Percentiles rank a stretch among this genome's conserved stretches.
phyloP scores from a whole-genome alignment of 805 yeast species.

The Gaillardinia entomophila region DNA sequence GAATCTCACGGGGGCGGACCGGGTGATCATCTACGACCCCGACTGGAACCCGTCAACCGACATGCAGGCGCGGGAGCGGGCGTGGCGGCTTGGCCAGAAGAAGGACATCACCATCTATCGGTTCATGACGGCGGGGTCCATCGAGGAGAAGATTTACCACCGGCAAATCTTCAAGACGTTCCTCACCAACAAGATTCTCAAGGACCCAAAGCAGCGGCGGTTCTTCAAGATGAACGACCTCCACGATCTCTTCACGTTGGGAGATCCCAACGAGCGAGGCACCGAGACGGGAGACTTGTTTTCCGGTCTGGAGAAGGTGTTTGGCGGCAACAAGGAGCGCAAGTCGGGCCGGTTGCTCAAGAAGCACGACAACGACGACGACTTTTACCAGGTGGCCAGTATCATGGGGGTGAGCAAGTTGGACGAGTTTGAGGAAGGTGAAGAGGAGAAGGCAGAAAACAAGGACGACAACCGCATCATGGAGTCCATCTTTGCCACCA shows the following conservation, averaged over 20 bases:
- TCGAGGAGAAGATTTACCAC: slow-evolving; percentile 95
- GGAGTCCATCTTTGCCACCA: slow-evolving; percentile 66
- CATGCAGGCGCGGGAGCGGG: slow-evolving; percentile 92
- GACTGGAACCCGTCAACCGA: slow-evolving; percentile 99
- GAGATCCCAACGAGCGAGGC: slow-evolving; percentile 62
- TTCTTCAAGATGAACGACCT: slow-evolving; percentile 90
- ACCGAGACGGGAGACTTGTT: slow-evolving; percentile 67
- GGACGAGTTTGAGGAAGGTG: slow-evolving; percentile 54
- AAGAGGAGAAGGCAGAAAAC: slow-evolving; percentile 27
- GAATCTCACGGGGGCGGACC: slow-evolving; percentile 88
- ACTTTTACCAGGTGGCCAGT: slow-evolving; percentile 56
- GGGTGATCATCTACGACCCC: slow-evolving; percentile 92
- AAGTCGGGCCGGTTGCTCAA: slow-evolving; percentile 22
- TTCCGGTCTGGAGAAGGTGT: slow-evolving; percentile 39
- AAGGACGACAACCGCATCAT: slow-evolving; percentile 56
- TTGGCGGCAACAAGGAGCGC: slow-evolving; percentile 26
- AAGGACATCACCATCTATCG: slow-evolving; percentile 87
- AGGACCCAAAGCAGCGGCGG: slow-evolving; percentile 91
- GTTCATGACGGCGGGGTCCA: slow-evolving; percentile 89
- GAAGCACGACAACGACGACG: slow-evolving; percentile 49
- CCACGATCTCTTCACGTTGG: slow-evolving; percentile 82
- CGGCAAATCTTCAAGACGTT: slow-evolving; percentile 95
- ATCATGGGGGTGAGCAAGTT: slow-evolving; percentile 71
- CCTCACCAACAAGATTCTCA: slow-evolving; percentile 84
- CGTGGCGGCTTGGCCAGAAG: slow-evolving; percentile 96